Conservation (phyloP, 2,329 filamentous ascomycete genomes). For the Fusarium staphyleae region DNA sequence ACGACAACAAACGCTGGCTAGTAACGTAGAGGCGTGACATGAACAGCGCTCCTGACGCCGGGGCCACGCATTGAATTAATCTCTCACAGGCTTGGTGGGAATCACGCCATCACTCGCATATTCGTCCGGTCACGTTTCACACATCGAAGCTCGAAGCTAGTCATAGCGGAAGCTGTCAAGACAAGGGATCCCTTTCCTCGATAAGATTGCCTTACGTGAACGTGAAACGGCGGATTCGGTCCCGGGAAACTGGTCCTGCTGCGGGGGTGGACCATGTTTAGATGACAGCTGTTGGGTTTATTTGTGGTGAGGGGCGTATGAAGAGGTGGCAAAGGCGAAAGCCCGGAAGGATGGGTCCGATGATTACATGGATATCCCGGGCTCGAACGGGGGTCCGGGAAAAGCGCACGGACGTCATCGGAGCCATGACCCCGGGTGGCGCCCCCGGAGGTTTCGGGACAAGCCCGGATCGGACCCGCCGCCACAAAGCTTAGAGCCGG, state of each 20-base stretch:
- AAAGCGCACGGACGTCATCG: constrained; percentile 18
- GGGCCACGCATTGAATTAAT: constrained; percentile 35
- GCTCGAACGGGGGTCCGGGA: constrained; percentile 25
- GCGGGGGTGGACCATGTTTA: constrained; percentile 40
- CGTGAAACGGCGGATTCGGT: constrained; percentile 32
- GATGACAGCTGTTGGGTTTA: constrained; percentile 36
- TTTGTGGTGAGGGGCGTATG: constrained; percentile 26
- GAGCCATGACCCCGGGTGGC: constrained; percentile 25
- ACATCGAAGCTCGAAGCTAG: constrained; percentile 18
- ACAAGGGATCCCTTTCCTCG: constrained; percentile 20
- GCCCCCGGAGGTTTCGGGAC: constrained; percentile 25
- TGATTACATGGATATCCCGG: constrained; percentile 34
- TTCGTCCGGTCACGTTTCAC: constrained; percentile 39
- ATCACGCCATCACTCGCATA: constrained; percentile 41
- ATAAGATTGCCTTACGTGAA: constrained; percentile 8
- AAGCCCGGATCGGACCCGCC: constrained; percentile 17
- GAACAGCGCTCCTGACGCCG: constrained; percentile 1
- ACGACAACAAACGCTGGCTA: constrained; percentile 13
- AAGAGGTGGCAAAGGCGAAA: constrained; percentile 22
- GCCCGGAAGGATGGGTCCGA: background rate
- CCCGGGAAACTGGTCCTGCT: constrained; percentile 38
- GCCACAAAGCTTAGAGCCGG: constrained; percentile 6
- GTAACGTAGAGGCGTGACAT: background rate
- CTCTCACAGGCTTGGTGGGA: constrained; percentile 28
- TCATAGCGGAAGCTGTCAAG: constrained; percentile 12